Evolutionary conservation across 257 asterid species (phyloP).

Genomic region (Solanum lignicaule): DNA sequence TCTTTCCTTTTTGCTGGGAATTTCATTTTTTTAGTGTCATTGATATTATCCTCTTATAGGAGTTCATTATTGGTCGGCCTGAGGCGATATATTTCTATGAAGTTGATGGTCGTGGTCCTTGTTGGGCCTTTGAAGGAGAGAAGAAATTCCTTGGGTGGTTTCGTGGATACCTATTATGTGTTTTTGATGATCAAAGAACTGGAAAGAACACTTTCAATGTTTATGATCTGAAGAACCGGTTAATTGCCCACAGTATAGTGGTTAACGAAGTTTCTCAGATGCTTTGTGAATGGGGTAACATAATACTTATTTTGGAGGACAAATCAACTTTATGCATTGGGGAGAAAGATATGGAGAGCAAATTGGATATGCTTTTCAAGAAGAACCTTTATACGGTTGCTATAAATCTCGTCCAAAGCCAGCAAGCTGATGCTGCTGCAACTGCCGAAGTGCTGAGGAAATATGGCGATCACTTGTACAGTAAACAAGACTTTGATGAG

Average conservation of each 20-base stretch:
- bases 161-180: conserved; percentile 89
- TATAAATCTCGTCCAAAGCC: conserved; percentile 87
- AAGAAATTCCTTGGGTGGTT: conserved; percentile 86
- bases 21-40: neutral
- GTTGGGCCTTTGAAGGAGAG: conserved; percentile 99
- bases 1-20: neutral
- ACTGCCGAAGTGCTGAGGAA: conserved; percentile 94
- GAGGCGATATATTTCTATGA: conserved; percentile 95
- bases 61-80: conserved; percentile 83
- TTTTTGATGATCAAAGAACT: conserved; percentile 72
- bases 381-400: conserved; percentile 90
- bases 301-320: conserved; percentile 73
- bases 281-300: conserved; percentile 98
- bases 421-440: conserved; percentile 95
- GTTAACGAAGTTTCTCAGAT: conserved; percentile 78
- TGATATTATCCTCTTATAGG: conserved; percentile 33
- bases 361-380: conserved; percentile 93
- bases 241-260: conserved; percentile 74
- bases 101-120: conserved; percentile 98
- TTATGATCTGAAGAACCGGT: conserved; percentile 82
- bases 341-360: conserved; percentile 99
- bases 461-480: conserved; percentile 84
- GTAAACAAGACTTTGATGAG: conserved; percentile 79
- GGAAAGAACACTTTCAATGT: conserved; percentile 62
- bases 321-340: conserved; percentile 69